Evolutionary conservation across 768 basidiomycete genomes (phyloP).

Genomic region (Russula virescens): DNA sequence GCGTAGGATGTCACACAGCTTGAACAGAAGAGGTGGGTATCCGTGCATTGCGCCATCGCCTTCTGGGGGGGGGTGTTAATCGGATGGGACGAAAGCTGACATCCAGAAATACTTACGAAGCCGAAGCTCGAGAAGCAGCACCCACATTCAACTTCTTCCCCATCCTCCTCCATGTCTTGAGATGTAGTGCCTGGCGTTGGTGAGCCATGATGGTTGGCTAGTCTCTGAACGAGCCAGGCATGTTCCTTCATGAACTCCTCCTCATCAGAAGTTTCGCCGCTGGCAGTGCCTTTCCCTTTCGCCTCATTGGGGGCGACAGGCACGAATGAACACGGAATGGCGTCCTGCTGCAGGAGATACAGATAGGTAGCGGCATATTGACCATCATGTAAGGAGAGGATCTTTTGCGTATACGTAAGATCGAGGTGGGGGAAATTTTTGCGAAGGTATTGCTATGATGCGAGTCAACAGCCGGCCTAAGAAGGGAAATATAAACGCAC

Average conservation of each 20-base stretch:
- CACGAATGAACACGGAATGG: constrained; percentile 31
- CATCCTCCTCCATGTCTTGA: constrained; percentile 34
- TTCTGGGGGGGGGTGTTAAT: constrained; percentile 40
- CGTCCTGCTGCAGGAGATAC: constrained; percentile 39
- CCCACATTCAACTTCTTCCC: constrained; percentile 74
- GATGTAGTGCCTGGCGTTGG: constrained; percentile 27
- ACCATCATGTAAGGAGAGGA: constrained; percentile 33
- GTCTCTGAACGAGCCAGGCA: constrained; percentile 38
- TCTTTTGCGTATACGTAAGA: constrained; percentile 44
- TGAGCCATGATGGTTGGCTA: constrained; percentile 18
- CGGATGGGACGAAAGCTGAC: not conserved
- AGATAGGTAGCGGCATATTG: constrained; percentile 69
- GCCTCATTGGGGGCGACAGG: constrained; percentile 33
- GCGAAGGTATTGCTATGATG: constrained; percentile 45
- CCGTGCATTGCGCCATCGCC: constrained; percentile 84
- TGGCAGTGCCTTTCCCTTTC: constrained; percentile 30
- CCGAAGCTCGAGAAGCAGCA: constrained; percentile 76
- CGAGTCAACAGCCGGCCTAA: constrained; percentile 8
- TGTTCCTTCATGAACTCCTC: constrained; percentile 28
- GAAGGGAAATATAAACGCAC: constrained; percentile 33
- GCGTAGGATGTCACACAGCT: constrained; percentile 66
- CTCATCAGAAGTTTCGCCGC: constrained; percentile 26
- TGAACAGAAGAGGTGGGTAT: constrained; percentile 82
- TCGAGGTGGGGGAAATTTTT: constrained; percentile 55
- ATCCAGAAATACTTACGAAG: constrained; percentile 48